Evolutionary conservation across 164 flowering plant genomes (phyloP), one percentile per base, ranked within the genome.

Genomic region (Stephania cephalantha): DNA sequence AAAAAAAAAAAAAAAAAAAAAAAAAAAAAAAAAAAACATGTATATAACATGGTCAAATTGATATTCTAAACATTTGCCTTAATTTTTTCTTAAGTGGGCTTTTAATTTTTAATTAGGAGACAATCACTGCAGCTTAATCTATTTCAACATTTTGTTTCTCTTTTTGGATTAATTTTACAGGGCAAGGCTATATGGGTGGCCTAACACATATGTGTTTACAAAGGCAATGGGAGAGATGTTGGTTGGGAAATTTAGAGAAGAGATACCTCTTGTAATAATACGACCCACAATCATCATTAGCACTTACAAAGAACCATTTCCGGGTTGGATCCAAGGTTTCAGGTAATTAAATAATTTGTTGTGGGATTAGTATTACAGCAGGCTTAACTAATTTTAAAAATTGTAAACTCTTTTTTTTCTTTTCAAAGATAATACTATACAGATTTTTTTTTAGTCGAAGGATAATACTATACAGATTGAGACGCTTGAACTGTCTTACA

Each of bases 171-270:
- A 15, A 18, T 58, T 58, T 15, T 15, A 15, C 64, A 85, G 88
- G 77, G 83, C 88, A 68, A 82, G 74, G 75, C 20, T 71, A n/a
- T 82, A 79, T 65, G 89, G 89, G 25, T 87, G 89, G 89, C 86
- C 88, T 31, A 87, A 85, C 73, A 85, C 88, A 1, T 87, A 85
- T 48, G 85, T 83, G 1, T 86, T 86, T 46, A 84, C 86, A 13
- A 86, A 84, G 75, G 81, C 86, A 46, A 74, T 86, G 80, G 86
- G 85, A 53, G 88, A 86, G 75, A 86, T 86, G 88, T 46, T 84
- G 20, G 9, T 84, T 50, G 82, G 83, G 45, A 46, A 84, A 5
- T 9, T 48, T 1, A 81, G 79, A 73, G 82, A 66, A 22, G 68
- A 78, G 44, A 6, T 86, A 2, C 86, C 88, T 5, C 18, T 84